These are phyloP conservation scores for Phyllosticta ampelicida DNA, from an alignment of 2,329 filamentous ascomycete species.

Conservation along the genomic window DNA sequence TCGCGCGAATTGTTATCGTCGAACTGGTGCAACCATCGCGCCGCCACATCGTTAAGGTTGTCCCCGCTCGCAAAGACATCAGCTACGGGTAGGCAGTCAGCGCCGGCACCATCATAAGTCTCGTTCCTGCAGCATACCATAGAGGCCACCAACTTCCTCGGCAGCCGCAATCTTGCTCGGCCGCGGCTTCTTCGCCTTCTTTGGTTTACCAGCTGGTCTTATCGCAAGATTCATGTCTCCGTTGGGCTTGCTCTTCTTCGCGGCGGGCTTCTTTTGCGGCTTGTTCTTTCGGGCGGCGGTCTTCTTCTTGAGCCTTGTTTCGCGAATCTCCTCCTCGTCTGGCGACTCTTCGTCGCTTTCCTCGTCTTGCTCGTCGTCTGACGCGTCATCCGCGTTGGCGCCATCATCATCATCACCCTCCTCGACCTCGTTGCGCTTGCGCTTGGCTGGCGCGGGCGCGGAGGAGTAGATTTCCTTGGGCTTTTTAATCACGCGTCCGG, in stretches of 20 bases:
- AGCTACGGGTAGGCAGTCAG: constrained; percentile 27
- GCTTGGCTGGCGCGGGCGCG: constrained; percentile 22
- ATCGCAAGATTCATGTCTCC: constrained; percentile 43
- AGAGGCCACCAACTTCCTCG: constrained; percentile 45
- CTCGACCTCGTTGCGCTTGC: constrained; percentile 26
- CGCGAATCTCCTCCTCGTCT: constrained; percentile 28
- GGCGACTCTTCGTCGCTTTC: constrained; percentile 21
- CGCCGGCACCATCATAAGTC: neutral
- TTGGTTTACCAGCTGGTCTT: constrained; percentile 38
- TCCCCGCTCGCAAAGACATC: constrained; percentile 49
- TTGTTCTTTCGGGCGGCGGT: constrained; percentile 16
- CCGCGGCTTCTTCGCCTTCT: constrained; percentile 32
- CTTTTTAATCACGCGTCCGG: constrained; percentile 30
- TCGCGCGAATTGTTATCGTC: constrained; percentile 44
- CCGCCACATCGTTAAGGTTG: constrained; percentile 45
- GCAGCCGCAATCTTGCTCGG: constrained; percentile 42
- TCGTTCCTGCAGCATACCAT: constrained; percentile 31
- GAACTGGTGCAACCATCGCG: constrained; percentile 48
- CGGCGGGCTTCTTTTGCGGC: constrained; percentile 28
- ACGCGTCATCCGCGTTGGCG: neutral
- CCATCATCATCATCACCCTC: constrained; percentile 18
- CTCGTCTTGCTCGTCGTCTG: constrained; percentile 8
- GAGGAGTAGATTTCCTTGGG: constrained; percentile 23
- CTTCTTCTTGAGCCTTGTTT: constrained; percentile 23
- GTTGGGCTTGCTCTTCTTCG: constrained; percentile 46